A percentile compares a stretch with the other conserved stretches of the same genome.
These are phyloP conservation scores for Neoascochyta sp. DNA, from an alignment of 2,329 filamentous ascomycete genomes.

Conservation along the genomic window DNA sequence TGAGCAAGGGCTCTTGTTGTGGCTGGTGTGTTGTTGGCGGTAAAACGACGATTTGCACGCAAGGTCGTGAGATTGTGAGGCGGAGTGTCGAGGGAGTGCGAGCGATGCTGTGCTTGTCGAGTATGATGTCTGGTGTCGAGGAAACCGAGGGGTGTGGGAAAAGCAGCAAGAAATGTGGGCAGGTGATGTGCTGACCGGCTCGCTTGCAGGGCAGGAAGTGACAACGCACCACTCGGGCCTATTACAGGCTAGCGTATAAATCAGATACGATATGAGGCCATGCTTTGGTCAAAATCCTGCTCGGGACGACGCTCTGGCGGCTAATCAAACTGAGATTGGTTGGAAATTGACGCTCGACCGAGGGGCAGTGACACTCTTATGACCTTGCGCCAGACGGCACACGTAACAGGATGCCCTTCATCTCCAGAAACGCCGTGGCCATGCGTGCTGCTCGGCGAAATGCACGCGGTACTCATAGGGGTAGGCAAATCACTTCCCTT, in stretches of 20 bases:
- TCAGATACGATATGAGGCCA: conserved; percentile 11
- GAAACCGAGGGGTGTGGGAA: conserved; percentile 22
- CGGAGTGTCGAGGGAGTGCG: conserved; percentile 5
- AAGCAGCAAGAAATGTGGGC: conserved; percentile 29
- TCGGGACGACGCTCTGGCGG: conserved; percentile 19
- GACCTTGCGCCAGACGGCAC: conserved; percentile 18
- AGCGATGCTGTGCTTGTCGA: conserved; percentile 14
- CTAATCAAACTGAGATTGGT: conserved; percentile 34
- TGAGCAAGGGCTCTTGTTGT: conserved; percentile 40
- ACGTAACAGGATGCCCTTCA: conserved; percentile 18
- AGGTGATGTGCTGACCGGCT: conserved; percentile 32
- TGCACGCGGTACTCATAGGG: conserved; percentile 16
- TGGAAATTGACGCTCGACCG: conserved; percentile 16
- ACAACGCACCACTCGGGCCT: conserved; percentile 40
- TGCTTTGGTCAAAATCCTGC: conserved; percentile 21
- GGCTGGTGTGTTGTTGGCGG: conserved; percentile 11
- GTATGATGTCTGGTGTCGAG: conserved; percentile 20
- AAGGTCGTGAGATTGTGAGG: no score
- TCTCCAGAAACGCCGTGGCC: conserved; percentile 17
- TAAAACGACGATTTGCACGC: no score
- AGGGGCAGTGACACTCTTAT: conserved; percentile 38
- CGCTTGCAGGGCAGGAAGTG: conserved; percentile 27
- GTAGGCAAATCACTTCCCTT: conserved; percentile 16
- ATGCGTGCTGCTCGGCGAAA: conserved; percentile 22
- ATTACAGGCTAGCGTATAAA: conserved; percentile 13